Conservation (phyloP, 768 basidiomycete genomes). For the Suillus subalutaceus region DNA sequence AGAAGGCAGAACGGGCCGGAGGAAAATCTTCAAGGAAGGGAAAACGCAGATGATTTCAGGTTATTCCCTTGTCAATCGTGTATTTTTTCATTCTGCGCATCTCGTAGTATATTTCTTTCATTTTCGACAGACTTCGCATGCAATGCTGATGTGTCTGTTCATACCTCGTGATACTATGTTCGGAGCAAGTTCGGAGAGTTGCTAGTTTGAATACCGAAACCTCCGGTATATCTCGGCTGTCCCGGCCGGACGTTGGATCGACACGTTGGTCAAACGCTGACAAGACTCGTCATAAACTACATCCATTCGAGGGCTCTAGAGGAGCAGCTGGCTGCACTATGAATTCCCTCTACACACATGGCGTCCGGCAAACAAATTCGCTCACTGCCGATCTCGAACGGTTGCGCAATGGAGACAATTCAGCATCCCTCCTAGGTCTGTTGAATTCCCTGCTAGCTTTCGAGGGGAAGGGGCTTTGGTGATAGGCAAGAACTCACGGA, state of each 20-base stretch:
- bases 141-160: neutral
- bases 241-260: conserved; percentile 6
- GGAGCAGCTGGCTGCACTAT: conserved; percentile 45
- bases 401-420: conserved; percentile 78
- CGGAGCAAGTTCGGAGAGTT: neutral
- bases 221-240: conserved; percentile 4
- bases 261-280: conserved; percentile 12
- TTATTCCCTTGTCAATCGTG: conserved; percentile 7
- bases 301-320: conserved; percentile 4
- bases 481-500: conserved; percentile 17
- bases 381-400: conserved; percentile 86
- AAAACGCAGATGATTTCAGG: conserved; percentile 17
- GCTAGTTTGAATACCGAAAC: neutral
- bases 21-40: conserved; percentile 56
- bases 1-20: conserved; percentile 75
- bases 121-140: neutral
- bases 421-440: conserved; percentile 83
- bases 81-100: neutral
- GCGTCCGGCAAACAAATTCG: conserved; percentile 88
- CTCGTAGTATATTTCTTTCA: neutral
- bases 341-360: conserved; percentile 95
- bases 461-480: neutral
- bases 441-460: neutral
- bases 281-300: neutral
- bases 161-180: no score